A percentile compares a stretch with the other conserved stretches of the same genome.
These are phyloP conservation scores for Thalassiosira exigua DNA, from an alignment of 352 stramenopile genomes.

Conservation along the genomic window DNA sequence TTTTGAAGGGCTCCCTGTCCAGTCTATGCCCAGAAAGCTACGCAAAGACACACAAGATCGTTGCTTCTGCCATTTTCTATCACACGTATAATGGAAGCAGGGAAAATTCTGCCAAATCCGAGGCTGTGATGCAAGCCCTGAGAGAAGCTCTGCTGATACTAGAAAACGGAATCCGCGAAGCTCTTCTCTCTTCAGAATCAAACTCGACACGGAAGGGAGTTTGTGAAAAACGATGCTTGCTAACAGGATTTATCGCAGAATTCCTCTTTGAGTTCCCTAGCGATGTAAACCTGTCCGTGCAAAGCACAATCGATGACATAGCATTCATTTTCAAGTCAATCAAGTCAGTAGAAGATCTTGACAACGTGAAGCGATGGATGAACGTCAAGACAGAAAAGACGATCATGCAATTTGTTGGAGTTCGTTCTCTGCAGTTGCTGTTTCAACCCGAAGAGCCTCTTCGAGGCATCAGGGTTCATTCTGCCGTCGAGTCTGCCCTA, in stretches of 20 bases:
- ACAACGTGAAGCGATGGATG: conserved; percentile 45
- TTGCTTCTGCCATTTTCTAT: conserved; percentile 71
- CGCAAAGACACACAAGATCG: conserved; percentile 28
- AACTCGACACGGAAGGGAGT: conserved; percentile 26
- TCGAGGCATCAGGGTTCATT: conserved; percentile 42
- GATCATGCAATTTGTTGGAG: conserved; percentile 59
- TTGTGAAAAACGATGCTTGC: conserved; percentile 43
- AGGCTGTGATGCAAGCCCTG: conserved; percentile 51
- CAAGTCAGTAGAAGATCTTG: conserved; percentile 47
- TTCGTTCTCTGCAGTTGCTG: conserved; percentile 51
- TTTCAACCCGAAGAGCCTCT: conserved; percentile 48
- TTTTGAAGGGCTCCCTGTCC: conserved; percentile 65
- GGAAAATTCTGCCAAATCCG: conserved; percentile 21
- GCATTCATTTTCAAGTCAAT: conserved; percentile 57
- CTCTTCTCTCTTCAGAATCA: conserved; percentile 29
- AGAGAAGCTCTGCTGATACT: conserved; percentile 65
- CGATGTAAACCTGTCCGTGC: conserved; percentile 2
- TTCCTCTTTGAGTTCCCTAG: conserved; percentile 57
- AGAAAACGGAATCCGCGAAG: conserved; percentile 72
- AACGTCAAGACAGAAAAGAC: conserved; percentile 51
- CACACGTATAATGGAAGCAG: conserved; percentile 25
- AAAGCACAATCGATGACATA: conserved; percentile 52
- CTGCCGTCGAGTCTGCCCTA: conserved; percentile 49
- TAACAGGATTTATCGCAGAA: conserved; percentile 34
- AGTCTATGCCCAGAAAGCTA: conserved; percentile 67